Evolutionary conservation across 2,329 filamentous ascomycete genomes (phyloP), one percentile per base, ranked within the genome.

Genomic region (Clarireedia homoeocarpa): DNA sequence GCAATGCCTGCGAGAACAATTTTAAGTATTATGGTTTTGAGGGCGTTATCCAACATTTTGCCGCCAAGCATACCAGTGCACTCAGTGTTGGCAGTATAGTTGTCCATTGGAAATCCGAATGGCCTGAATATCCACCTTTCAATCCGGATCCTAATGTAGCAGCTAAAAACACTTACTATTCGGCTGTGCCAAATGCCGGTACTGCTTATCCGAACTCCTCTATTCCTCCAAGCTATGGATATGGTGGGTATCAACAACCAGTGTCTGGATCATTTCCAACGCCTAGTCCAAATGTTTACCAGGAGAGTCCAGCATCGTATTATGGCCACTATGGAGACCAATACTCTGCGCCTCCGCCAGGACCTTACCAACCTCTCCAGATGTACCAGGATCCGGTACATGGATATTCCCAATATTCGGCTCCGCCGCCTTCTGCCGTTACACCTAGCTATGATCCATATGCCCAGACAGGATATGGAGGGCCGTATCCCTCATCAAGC

Each of bases 41-140:
- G 70, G 84, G 84, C 7, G 82, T 92, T 27, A 80, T 92, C 47
- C 89, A 94, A 67, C 89, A 95, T 69, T 92, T 85, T 67, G 88
- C 87, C 56, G 87, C 88, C 42, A 94, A 92, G 69, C 89, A 94
- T 67, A 91, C 88, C 45, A 82, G 70, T 56, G 71, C 75, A 14
- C 81, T 92, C 56, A 90, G 86, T 68, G 70, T 79, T 55, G 88
- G 87, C 49, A 89, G 81, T 63, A 74, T 88, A 48, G 82, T 91
- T 45, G 86, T 92, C 15, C 77, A 86, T 65, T 95, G 89, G 89
- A 83, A 84, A 68, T 81, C 88, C 3, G 85, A 90, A 67, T 95
- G 89, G 89, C 88, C 89, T 44, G 80, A 84, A 61, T 74, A 81
- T 30, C 79, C 86, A n/a, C 88, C 87, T 0, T 92, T 92, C 69